Percentiles rank a stretch among this genome's conserved stretches.
Conservation (phyloP, 306 rosid genomes). For the Geum urbanum region DNA sequence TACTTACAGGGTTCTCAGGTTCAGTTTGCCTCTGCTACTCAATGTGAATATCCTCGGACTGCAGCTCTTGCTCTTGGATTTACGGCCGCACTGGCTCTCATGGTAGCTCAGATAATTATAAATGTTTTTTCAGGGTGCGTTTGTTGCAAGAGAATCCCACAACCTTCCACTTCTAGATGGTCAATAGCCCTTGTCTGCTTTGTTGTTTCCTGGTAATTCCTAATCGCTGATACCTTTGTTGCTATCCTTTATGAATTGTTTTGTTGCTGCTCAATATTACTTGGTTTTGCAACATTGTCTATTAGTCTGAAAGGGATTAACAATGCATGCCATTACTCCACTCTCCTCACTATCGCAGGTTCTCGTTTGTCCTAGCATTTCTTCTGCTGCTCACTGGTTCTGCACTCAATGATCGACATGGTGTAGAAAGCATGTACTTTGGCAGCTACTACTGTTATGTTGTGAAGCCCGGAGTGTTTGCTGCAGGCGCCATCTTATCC, state of each 20-base stretch:
- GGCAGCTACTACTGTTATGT: slow-evolving; percentile 67
- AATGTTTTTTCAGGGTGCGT: slow-evolving; percentile 70
- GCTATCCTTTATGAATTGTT: not conserved
- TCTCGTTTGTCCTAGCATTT: slow-evolving; percentile 58
- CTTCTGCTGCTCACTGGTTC: slow-evolving; percentile 67
- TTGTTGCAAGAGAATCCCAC: slow-evolving; percentile 61
- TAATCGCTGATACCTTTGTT: not conserved
- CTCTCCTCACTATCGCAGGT: slow-evolving; percentile 40
- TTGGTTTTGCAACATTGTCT: slow-evolving; percentile 4
- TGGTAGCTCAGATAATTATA: slow-evolving; percentile 58
- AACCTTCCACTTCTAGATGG: slow-evolving; percentile 54
- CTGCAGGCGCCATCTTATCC: slow-evolving; percentile 54
- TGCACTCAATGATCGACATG: slow-evolving; percentile 53
- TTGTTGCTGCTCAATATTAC: not conserved
- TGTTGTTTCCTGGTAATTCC: slow-evolving; percentile 70
- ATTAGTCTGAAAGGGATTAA: not conserved
- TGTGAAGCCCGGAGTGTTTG: slow-evolving; percentile 76
- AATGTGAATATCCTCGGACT: slow-evolving; percentile 68
- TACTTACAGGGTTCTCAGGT: slow-evolving; percentile 62
- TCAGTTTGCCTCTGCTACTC: slow-evolving; percentile 16
- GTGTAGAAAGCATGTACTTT: slow-evolving; percentile 44
- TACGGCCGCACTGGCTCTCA: slow-evolving; percentile 64
- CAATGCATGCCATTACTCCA: not conserved
- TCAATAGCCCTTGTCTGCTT: slow-evolving; percentile 60
- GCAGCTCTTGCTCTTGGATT: slow-evolving; percentile 87